Percentiles rank a stretch among this genome's conserved stretches.
These are phyloP conservation scores for Themeda triandra DNA, from an alignment of 176 grass and related monocot species.

Conservation along the genomic window DNA sequence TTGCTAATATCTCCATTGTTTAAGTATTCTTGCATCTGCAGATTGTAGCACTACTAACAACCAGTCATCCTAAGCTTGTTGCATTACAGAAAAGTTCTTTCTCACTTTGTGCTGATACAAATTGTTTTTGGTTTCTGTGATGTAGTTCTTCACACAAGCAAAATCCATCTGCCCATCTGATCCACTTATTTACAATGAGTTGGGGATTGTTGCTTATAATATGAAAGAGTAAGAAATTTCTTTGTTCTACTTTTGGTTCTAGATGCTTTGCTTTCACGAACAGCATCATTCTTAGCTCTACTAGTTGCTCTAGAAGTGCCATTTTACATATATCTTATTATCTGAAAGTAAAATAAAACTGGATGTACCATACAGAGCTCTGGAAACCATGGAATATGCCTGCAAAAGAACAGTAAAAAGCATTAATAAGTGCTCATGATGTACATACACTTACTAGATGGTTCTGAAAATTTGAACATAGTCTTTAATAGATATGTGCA, in stretches of 20 bases:
- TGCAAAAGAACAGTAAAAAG: neutral
- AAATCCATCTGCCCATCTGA: slow-evolving; percentile 90
- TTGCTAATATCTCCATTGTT: neutral
- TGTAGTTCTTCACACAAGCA: slow-evolving; percentile 93
- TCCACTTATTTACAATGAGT: slow-evolving; percentile 93
- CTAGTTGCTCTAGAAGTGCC: slow-evolving; percentile 9
- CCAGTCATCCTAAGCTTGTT: slow-evolving; percentile 14
- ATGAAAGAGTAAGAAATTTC: slow-evolving; percentile 82
- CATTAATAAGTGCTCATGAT: neutral
- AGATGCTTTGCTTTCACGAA: neutral
- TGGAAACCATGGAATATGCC: neutral
- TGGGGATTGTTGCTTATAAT: slow-evolving; percentile 94
- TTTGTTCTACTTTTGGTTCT: slow-evolving; percentile 21
- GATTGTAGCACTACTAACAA: neutral
- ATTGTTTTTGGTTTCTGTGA: slow-evolving; percentile 40
- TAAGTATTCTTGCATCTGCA: neutral
- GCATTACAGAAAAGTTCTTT: neutral
- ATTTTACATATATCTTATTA: slow-evolving; percentile 4
- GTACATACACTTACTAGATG: slow-evolving; percentile 5
- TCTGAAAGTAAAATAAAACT: neutral
- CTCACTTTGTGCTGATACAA: slow-evolving; percentile 9
- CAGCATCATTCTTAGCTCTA: neutral
- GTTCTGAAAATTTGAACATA: slow-evolving; percentile 14
- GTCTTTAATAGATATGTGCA: neutral
- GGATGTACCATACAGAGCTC: neutral